These are phyloP conservation scores for Penicillium canariense DNA, from an alignment of 495 filamentous ascomycete species.

Conservation along the genomic window DNA sequence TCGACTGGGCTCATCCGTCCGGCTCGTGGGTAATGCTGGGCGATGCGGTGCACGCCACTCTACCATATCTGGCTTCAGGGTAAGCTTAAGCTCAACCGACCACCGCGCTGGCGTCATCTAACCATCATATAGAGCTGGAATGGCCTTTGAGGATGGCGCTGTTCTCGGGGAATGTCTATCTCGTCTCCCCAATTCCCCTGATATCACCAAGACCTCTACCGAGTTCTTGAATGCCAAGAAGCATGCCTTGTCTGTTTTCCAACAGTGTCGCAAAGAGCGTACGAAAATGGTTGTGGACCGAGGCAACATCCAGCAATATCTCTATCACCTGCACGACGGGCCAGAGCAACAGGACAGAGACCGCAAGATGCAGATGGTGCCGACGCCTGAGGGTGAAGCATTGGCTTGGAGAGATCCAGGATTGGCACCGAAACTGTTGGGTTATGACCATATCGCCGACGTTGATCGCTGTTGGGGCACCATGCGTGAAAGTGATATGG, in stretches of 20 bases:
- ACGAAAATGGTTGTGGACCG: conserved; percentile 45
- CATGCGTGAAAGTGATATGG: background rate
- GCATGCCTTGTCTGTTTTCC: conserved; percentile 43
- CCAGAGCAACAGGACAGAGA: conserved; percentile 48
- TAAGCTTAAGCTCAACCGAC: conserved; percentile 12
- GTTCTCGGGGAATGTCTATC: conserved; percentile 49
- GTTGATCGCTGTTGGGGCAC: conserved; percentile 21
- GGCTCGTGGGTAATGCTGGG: conserved; percentile 57
- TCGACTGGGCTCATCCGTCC: conserved; percentile 56
- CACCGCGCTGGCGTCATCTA: background rate
- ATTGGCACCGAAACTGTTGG: conserved; percentile 40
- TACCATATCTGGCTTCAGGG: conserved; percentile 57
- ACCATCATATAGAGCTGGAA: conserved; percentile 36
- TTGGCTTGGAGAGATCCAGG: conserved; percentile 48
- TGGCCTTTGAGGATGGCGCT: conserved; percentile 50
- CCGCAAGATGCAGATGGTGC: conserved; percentile 42
- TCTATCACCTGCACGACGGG: conserved; percentile 53
- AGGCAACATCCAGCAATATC: conserved; percentile 47
- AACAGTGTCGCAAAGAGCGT: conserved; percentile 44
- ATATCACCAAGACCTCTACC: conserved; percentile 24
- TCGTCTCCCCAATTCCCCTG: conserved; percentile 28
- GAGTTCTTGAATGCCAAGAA: conserved; percentile 30
- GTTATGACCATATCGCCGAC: conserved; percentile 44
- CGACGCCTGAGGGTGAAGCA: conserved; percentile 42
- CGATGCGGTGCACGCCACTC: conserved; percentile 62